Percentiles rank a stretch among this genome's conserved stretches.
Conservation (phyloP, 768 basidiomycete genomes). For the Daedalea quercina region DNA sequence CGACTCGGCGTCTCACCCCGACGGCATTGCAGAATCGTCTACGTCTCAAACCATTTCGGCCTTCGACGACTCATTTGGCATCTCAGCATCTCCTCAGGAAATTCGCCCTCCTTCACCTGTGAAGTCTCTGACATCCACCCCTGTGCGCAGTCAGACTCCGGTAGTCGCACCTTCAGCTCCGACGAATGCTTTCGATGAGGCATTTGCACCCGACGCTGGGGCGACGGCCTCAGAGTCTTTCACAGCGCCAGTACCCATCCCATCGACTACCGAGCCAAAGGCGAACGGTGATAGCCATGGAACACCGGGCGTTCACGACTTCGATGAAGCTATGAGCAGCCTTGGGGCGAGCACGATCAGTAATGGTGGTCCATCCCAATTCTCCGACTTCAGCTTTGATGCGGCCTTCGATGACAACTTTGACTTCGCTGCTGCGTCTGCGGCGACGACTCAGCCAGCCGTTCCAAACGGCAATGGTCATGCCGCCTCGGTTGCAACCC, state of each 20-base stretch:
- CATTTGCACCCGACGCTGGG: slow-evolving; percentile 10
- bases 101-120: slow-evolving; percentile 12
- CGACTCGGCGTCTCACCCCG: slow-evolving; percentile 2
- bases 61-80: slow-evolving; percentile 57
- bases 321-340: slow-evolving; percentile 70
- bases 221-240: slow-evolving; percentile 1
- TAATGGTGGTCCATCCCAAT: slow-evolving; percentile 25
- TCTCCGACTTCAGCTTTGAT: slow-evolving; percentile 54
- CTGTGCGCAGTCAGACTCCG: slow-evolving; percentile 4
- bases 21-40: slow-evolving; percentile 14
- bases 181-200: slow-evolving; percentile 10
- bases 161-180: slow-evolving; percentile 16
- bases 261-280: slow-evolving; percentile 6
- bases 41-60: slow-evolving; percentile 20
- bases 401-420: slow-evolving; percentile 60
- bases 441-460: slow-evolving; percentile 22
- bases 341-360: slow-evolving; percentile 29
- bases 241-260: slow-evolving; percentile 8
- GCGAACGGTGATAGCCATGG: slow-evolving; percentile 13
- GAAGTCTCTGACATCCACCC: slow-evolving; percentile 12
- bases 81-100: slow-evolving; percentile 10
- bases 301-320: slow-evolving; percentile 42
- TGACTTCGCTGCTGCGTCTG: slow-evolving; percentile 45
- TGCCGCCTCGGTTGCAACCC: slow-evolving; percentile 7
- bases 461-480: slow-evolving; percentile 19